Evolutionary conservation across 2,329 filamentous ascomycete genomes (phyloP).

Genomic region (Talaromyces islandicus): DNA sequence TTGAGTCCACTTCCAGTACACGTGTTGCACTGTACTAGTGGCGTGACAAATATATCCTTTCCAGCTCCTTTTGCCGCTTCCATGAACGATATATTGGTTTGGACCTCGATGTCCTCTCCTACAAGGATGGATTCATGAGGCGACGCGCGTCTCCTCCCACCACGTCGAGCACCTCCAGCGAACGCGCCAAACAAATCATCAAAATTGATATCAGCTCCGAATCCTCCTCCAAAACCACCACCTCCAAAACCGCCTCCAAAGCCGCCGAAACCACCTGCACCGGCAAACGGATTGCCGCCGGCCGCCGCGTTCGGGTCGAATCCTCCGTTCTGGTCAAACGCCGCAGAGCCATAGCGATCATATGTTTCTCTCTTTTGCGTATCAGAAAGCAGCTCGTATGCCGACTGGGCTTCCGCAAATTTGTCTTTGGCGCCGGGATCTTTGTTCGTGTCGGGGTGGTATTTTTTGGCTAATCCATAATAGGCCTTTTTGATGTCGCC

Average conservation of each 20-base stretch:
- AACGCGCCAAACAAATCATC: slow-evolving; percentile 94
- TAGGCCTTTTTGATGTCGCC: slow-evolving; percentile 97
- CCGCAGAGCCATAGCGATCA: slow-evolving; percentile 83
- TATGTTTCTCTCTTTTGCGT: slow-evolving; percentile 87
- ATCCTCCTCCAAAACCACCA: slow-evolving; percentile 54
- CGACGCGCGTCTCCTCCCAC: slow-evolving; percentile 46
- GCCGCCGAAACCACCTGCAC: slow-evolving; percentile 56
- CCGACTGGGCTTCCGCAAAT: slow-evolving; percentile 85
- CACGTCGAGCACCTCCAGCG: slow-evolving; percentile 52
- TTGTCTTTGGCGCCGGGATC: slow-evolving; percentile 88
- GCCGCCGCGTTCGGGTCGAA: slow-evolving; percentile 69
- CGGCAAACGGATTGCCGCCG: slow-evolving; percentile 48
- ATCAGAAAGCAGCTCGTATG: slow-evolving; percentile 91
- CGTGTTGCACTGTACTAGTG: slow-evolving; percentile 72
- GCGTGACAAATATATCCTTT: slow-evolving; percentile 83
- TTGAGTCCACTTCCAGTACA: slow-evolving; percentile 83
- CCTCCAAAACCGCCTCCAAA: slow-evolving; percentile 39
- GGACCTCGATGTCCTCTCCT: slow-evolving; percentile 94
- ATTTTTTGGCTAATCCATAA: slow-evolving; percentile 96
- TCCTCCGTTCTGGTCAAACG: slow-evolving; percentile 60
- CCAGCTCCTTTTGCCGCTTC: slow-evolving; percentile 87
- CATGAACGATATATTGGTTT: slow-evolving; percentile 89
- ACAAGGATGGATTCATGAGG: slow-evolving; percentile 74
- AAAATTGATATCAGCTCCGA: slow-evolving; percentile 83
- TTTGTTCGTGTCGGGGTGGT: slow-evolving; percentile 96